Percentiles rank a stretch among this genome's conserved stretches.
Evolutionary conservation across 305 asterid species (phyloP).

Genomic region (Rubia peregrina): DNA sequence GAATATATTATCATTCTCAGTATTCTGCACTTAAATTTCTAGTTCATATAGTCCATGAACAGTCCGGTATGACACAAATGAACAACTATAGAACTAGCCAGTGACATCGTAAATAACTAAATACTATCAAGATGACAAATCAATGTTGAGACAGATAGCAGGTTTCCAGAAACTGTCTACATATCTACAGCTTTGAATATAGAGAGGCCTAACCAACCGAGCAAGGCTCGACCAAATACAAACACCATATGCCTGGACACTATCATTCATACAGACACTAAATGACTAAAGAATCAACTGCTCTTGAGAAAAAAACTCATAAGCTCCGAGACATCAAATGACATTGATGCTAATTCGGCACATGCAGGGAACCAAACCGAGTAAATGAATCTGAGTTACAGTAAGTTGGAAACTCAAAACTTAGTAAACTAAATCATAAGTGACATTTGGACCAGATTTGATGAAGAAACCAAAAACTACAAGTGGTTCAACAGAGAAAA

Average conservation of each 20-base stretch:
- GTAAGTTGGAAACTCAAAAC: no score
- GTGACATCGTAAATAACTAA: not conserved
- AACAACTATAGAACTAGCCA: not conserved
- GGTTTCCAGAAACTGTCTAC: not conserved
- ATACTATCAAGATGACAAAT: not conserved
- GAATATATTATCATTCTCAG: not conserved
- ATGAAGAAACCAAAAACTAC: conserved; percentile 9
- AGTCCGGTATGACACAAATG: not conserved
- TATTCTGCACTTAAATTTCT: not conserved
- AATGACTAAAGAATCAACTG: no score
- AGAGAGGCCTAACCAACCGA: not conserved
- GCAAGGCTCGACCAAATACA: not conserved
- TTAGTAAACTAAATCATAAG: no score
- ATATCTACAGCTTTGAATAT: not conserved
- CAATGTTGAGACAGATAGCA: not conserved
- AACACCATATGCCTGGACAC: not conserved
- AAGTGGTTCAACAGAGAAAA: not conserved
- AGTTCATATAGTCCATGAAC: not conserved
- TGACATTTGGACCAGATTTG: no score
- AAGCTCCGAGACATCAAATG: no score
- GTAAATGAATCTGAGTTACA: no score
- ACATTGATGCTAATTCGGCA: no score
- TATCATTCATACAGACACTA: no score
- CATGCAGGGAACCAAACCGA: no score
- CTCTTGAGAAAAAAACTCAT: no score